Evolutionary conservation across 129 eudicot genomes (phyloP).

Genomic region (Lonicera japonica): DNA sequence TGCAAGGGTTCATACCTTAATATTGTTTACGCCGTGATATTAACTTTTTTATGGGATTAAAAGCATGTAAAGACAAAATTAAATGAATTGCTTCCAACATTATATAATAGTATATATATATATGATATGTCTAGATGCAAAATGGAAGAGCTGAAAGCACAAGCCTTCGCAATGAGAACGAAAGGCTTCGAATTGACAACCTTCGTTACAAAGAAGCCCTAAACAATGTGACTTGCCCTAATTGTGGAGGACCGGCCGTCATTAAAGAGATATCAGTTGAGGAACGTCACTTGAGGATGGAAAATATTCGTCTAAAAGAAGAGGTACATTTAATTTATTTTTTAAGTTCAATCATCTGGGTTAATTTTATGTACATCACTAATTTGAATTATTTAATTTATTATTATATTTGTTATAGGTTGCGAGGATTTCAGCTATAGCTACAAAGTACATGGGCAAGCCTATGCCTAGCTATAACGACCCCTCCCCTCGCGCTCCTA

Average conservation of each 20-base stretch:
- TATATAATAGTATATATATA: too few species aligned
- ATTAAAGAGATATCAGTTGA: constrained; percentile 93
- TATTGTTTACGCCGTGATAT: too few species aligned
- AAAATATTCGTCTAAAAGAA: constrained; percentile 80
- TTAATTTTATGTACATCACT: too few species aligned
- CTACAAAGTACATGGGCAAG: constrained; percentile 98
- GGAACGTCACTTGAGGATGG: constrained; percentile 91
- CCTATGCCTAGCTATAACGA: constrained; percentile 69
- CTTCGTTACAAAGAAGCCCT: constrained; percentile 90
- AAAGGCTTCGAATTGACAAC: constrained; percentile 87
- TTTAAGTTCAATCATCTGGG: too few species aligned
- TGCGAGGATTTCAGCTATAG: constrained; percentile 88
- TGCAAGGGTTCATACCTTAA: too few species aligned
- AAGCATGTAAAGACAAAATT: too few species aligned
- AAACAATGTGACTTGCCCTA: constrained; percentile 84
- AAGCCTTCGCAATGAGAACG: constrained; percentile 73
- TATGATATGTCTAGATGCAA: constrained; percentile 48
- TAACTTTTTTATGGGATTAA: too few species aligned
- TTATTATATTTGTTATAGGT: constrained; percentile 50
- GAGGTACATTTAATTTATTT: constrained; percentile 48
- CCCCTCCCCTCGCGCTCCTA: constrained; percentile 36
- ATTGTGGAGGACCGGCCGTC: constrained; percentile 95
- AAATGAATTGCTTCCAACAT: too few species aligned
- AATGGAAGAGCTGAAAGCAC: constrained; percentile 87
- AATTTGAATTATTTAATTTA: neutral